Evolutionary conservation across 768 basidiomycete genomes (phyloP).

Genomic region (Lactarius deliciosus): DNA sequence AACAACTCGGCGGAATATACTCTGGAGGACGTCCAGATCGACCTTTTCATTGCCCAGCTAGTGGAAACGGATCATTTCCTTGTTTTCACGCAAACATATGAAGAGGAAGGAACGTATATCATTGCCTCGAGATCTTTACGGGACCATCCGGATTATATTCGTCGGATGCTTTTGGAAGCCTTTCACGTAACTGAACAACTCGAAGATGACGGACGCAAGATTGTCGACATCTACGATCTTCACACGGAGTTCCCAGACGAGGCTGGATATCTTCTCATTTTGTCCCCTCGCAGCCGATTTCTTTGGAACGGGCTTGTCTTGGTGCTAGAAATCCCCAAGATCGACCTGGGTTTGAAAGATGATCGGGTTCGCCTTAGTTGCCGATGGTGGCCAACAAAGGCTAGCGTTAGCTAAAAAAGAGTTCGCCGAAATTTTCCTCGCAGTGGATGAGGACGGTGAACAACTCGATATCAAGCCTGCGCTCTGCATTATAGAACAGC

Average conservation of each 20-base stretch:
- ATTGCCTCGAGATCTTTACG: constrained; percentile 77
- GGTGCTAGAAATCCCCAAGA: constrained; percentile 67
- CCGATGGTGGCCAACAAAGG: constrained; percentile 82
- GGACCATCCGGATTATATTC: constrained; percentile 73
- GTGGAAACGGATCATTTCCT: constrained; percentile 88
- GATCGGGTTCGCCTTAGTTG: constrained; percentile 88
- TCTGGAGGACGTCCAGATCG: constrained; percentile 70
- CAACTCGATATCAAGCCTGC: constrained; percentile 35
- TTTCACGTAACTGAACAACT: constrained; percentile 72
- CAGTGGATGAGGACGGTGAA: constrained; percentile 61
- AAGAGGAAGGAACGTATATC: constrained; percentile 90
- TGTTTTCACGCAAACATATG: constrained; percentile 84
- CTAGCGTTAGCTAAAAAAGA: constrained; percentile 73
- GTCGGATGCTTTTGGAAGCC: constrained; percentile 78
- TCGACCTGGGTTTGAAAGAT: constrained; percentile 83
- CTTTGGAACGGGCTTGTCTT: constrained; percentile 90
- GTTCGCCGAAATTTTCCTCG: constrained; percentile 64
- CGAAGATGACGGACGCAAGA: constrained; percentile 52
- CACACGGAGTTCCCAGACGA: constrained; percentile 57
- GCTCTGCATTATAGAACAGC: constrained; percentile 59
- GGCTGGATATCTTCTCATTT: constrained; percentile 74
- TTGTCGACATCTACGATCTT: constrained; percentile 42
- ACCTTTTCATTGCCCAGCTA: constrained; percentile 75
- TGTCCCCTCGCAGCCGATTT: constrained; percentile 85
- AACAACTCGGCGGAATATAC: constrained; percentile 92